Evolutionary conservation across 352 stramenopile species (phyloP).

Genomic region (Pythium folliculosum): DNA sequence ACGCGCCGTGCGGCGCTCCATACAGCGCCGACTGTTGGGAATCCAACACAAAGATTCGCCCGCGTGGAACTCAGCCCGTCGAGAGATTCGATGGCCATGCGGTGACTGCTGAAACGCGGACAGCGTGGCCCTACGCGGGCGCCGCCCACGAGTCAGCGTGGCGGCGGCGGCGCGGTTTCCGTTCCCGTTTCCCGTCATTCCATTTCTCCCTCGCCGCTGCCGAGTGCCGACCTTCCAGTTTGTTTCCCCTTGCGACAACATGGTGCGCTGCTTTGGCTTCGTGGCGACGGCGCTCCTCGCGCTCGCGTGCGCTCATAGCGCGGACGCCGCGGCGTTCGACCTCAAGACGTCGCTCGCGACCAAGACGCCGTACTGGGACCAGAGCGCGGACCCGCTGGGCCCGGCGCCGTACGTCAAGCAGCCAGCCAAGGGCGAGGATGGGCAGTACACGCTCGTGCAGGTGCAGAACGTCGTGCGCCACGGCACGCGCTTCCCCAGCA

Average conservation of each 20-base stretch:
- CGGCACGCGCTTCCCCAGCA: constrained; percentile 49
- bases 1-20: background rate
- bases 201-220: background rate
- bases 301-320: background rate
- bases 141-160: too few species aligned
- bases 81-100: background rate
- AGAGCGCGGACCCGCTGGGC: constrained; percentile 10
- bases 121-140: background rate
- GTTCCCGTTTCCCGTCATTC: background rate
- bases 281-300: background rate
- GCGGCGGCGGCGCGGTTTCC: background rate
- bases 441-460: constrained; percentile 30
- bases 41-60: background rate
- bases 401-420: background rate
- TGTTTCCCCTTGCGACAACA: background rate
- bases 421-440: constrained; percentile 1
- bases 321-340: constrained; percentile 17
- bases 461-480: constrained; percentile 30
- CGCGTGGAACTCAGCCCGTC: background rate
- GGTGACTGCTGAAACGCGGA: background rate
- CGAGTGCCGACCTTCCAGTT: background rate
- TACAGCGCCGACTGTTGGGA: background rate
- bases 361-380: constrained; percentile 35
- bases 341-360: constrained; percentile 23
- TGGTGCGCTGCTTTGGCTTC: constrained; percentile 4